Evolutionary conservation across 257 asterid species (phyloP).

Genomic region (Avicennia marina): DNA sequence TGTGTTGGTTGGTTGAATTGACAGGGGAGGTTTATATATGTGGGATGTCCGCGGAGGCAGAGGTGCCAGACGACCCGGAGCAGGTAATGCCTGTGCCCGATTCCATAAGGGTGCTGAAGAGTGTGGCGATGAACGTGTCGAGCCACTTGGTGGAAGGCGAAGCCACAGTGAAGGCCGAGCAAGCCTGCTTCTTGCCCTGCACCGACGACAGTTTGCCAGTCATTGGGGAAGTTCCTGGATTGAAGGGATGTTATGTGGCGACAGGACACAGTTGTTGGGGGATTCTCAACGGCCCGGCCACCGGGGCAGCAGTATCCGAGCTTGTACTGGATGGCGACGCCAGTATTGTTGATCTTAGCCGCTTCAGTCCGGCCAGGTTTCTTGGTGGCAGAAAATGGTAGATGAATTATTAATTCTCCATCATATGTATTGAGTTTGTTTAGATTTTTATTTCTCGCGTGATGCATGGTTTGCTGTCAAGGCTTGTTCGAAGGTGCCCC

Average conservation of each 20-base stretch:
- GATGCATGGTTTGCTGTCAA: neutral
- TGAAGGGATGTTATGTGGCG: conserved; percentile 72
- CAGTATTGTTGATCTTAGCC: conserved; percentile 50
- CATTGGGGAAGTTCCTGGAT: conserved; percentile 75
- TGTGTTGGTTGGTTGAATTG: no score
- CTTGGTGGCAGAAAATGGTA: conserved; percentile 14
- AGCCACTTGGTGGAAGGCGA: conserved; percentile 66
- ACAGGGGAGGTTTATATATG: conserved; percentile 94
- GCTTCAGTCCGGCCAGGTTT: conserved; percentile 61
- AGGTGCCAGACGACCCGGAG: conserved; percentile 86
- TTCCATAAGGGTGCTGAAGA: conserved; percentile 57
- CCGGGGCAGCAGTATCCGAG: conserved; percentile 82
- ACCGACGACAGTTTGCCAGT: conserved; percentile 70
- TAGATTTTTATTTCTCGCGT: neutral
- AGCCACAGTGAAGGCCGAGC: conserved; percentile 72
- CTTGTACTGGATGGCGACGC: conserved; percentile 61
- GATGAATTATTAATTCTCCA: neutral
- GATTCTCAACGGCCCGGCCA: conserved; percentile 88
- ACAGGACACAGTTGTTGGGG: conserved; percentile 98
- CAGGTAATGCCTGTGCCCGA: conserved; percentile 56
- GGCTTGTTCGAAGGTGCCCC: no score
- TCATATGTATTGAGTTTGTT: neutral
- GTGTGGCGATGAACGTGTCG: conserved; percentile 66
- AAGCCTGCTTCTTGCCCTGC: conserved; percentile 87
- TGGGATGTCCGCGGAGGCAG: conserved; percentile 82